Evolutionary conservation across 2,329 filamentous ascomycete species (phyloP), one percentile per base, ranked within the genome.

Genomic region (Neonectria punicea): DNA sequence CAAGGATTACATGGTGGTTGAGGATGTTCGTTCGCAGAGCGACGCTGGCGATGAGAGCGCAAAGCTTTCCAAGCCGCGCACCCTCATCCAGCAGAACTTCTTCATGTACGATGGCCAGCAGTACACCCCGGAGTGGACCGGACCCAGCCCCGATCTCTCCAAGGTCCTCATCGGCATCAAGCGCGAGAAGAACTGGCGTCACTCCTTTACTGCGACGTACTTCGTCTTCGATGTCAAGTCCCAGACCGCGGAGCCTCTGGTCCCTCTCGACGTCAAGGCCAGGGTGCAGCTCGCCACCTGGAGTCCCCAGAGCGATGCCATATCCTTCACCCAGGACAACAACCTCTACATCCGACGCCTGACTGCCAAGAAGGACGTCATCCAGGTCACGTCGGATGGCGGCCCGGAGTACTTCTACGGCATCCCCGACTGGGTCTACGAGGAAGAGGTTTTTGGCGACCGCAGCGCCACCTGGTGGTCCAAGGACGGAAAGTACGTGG

Each of bases 381-480:
- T 86, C 5, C 89, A 91, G 67, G 91, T 99, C 72, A 98, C 96
- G 1, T 89, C 84, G 58, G 95, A 99, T 76, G 96, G 97, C 13
- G 93, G 95, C 0, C 84, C 89, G 0, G 90, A 98, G 72, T 89
- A 96, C 65, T 99, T 99, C 80, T 98, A 99, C 74, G 96, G 96
- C 18, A 89, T 98, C 20, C 96, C 96, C 0, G 97, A 99, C 78
- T 99, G 96, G 96, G 96, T 98, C 0, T 97, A 97, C 74, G 93
- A 97, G 76, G 85, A 87, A 71, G 82, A 83, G 61, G 81, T 83
- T 3, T 93, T 98, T 67, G 79, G 83, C 14, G 91, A 88, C 1
- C 92, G 93, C 71, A 93, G 88, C 66, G 95, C 93, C 5, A 97
- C 94, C 1, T 99, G 97, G 96, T 99, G 94, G 94, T 95, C 93